Base-by-base conservation (phyloP, 1,284 basidiomycete genomes). In the Moniliophthora roreri region DNA sequence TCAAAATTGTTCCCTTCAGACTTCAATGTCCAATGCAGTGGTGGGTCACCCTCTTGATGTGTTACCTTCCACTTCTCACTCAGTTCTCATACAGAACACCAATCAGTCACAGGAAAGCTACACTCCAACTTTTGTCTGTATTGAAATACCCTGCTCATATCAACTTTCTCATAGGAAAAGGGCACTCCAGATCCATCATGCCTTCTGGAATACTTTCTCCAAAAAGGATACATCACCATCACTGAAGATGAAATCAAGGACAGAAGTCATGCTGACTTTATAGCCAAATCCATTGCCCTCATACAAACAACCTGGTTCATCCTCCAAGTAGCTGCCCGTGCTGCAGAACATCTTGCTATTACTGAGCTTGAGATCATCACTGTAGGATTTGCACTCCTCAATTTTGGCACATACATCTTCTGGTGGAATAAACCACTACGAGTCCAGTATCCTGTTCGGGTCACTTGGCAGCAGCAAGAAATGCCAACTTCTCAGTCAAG, bases 341-440 rank as follows among this genome's bases (percentile, higher is more conserved):
- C 26, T 3, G 28, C 11, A 6, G 13, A 34, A 16, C 15, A 20
- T 13, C 26, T 47, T 11, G 10, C 24, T 4, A 47, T 47, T n/a
- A 32, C 45, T 4, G 32, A 47, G 13, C 26, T 47, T 6, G 45
- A 47, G 45, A 35, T 47, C 45, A 5, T 47, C 3, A 35, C 45
- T 20, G 16, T 47, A 16, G 15, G 21, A 9, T 47, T 35, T 47
- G 45, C 32, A 13, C 13, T 47, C 15, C 45, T 47, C 8, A 35
- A 35, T 16, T 47, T 47, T 16, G 45, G 11, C 1, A 35, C 45
- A 8, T 35, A 47, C 18, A 13, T 47, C 15, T 16, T 28, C 23
- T 47, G 45, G 45, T 34, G 45, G 45, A 47, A 47, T 21, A 47
- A 47, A 16, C 45, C 45, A 1, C 45, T 26, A 21, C 32, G 45